Evolutionary conservation across 1,284 basidiomycete species (phyloP), one percentile per base, ranked within the genome.

Genomic region (Megacollybia platyphylla): DNA sequence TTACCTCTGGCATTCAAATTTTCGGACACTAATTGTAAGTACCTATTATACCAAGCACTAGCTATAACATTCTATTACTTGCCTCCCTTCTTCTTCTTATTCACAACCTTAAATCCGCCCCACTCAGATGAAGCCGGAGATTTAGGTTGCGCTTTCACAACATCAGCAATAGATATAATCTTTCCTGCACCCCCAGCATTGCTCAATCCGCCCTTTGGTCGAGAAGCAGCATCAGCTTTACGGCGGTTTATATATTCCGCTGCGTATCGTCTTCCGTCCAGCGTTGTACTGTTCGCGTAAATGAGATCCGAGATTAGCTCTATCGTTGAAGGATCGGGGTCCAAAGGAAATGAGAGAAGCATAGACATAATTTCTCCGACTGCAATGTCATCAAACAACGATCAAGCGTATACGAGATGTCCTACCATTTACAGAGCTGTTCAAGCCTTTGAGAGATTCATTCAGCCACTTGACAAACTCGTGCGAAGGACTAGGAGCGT

Each of bases 401-500:
- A 39, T 43, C 24, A 39, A 26, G 32, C 46, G 45, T 7, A 26
- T 18, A 15, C 39, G 45, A 46, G 45, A 45, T 27, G 41, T 10
- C 73, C 54, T 57, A 91, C 87, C 71, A 57, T 89, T 89, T 47
- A 91, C 85, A 15, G 79, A 72, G 50, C 58, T 75, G 54, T 86
- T 87, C 41, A 97, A 66, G 5, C 92, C 94, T 54, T 86, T 88
- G 44, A 99, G 64, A 2, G 90, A 82, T 46, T 90, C 86, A 51
- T 77, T 82, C 52, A 91, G 70, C 91, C 96, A 97, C 54, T 81
- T 82, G 54, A 97, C 64, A 63, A 98, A 97, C 45, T 98, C 94
- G 39, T 75, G 69, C 2, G 87, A 89, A 6, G 77, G 62, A 9
- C 71, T 57, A 18, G 75, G 65, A 18, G 68, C 62, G 26, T 87